Percentiles rank a stretch among this genome's conserved stretches.
Evolutionary conservation across 2,329 filamentous ascomycete species (phyloP).

Genomic region (Mycosphaerella sp.): DNA sequence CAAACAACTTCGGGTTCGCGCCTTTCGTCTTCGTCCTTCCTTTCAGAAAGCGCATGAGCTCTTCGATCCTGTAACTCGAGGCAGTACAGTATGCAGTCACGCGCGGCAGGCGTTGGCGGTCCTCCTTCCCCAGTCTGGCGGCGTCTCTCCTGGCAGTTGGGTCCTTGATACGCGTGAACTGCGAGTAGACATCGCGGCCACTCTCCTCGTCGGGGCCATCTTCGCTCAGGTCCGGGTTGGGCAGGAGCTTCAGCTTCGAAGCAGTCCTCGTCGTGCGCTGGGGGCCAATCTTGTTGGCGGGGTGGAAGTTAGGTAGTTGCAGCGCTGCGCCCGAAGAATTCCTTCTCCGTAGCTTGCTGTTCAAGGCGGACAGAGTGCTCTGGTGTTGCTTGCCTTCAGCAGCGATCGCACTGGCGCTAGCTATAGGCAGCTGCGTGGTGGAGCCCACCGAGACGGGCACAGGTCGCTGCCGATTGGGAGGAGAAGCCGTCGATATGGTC

Average conservation of each 20-base stretch:
- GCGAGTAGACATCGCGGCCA: constrained; percentile 90
- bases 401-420: constrained; percentile 25
- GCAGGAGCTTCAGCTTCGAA: constrained; percentile 95
- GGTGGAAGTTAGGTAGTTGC: constrained; percentile 36
- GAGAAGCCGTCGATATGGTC: constrained; percentile 45
- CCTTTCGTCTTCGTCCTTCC: constrained; percentile 70
- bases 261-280: constrained; percentile 93
- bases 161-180: constrained; percentile 97
- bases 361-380: constrained; percentile 70
- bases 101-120: constrained; percentile 75
- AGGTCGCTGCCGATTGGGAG: constrained; percentile 30
- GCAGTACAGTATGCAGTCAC: constrained; percentile 97
- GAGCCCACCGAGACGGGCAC: constrained; percentile 32
- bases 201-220: constrained; percentile 80
- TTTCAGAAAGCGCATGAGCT: constrained; percentile 84
- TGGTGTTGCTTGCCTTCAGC: constrained; percentile 36
- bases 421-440: constrained; percentile 6
- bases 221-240: constrained; percentile 76
- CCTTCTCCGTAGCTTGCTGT: constrained; percentile 78
- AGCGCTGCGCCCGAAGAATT: constrained; percentile 70
- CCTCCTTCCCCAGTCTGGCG: constrained; percentile 85
- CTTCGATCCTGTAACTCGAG: constrained; percentile 83
- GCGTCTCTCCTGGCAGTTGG: constrained; percentile 88
- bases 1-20: constrained; percentile 83
- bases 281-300: constrained; percentile 72